Conservation (phyloP, 2,329 filamentous ascomycete genomes). For the Cytospora mali region DNA sequence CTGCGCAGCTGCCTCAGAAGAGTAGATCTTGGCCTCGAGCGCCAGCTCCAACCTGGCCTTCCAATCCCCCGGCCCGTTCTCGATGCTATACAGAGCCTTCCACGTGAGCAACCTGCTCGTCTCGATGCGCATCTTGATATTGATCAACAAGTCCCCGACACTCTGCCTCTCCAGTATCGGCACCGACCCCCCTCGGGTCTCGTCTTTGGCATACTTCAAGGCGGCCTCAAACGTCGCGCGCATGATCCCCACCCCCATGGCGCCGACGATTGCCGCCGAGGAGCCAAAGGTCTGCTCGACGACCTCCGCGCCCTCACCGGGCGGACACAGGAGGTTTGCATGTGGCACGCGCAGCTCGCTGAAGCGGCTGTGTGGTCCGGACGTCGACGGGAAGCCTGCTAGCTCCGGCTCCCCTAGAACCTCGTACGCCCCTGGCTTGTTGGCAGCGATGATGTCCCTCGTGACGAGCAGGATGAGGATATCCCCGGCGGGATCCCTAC, state of each 20-base stretch:
- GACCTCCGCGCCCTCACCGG: conserved; percentile 46
- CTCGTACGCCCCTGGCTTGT: conserved; percentile 44
- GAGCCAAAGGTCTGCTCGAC: conserved; percentile 47
- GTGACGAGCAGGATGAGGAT: conserved; percentile 56
- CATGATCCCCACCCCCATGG: conserved; percentile 58
- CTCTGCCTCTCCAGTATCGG: conserved; percentile 51
- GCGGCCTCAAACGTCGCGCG: conserved; percentile 55
- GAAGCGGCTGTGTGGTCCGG: conserved; percentile 52
- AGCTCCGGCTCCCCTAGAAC: conserved; percentile 50
- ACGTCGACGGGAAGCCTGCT: conserved; percentile 50
- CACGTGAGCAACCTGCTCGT: conserved; percentile 44
- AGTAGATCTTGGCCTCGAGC: conserved; percentile 53
- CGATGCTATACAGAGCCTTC: conserved; percentile 50
- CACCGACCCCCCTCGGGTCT: conserved; percentile 48
- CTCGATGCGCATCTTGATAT: conserved; percentile 31
- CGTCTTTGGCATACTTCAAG: conserved; percentile 50
- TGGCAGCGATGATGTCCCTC: conserved; percentile 48
- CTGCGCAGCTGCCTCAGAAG: conserved; percentile 50
- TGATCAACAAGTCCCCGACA: conserved; percentile 51
- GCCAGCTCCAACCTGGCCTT: conserved; percentile 47
- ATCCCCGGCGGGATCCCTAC: conserved; percentile 3
- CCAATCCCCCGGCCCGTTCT: conserved; percentile 43
- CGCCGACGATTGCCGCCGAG: conserved; percentile 53
- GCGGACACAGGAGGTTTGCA: conserved; percentile 48
- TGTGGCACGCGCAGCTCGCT: conserved; percentile 50